Percentiles rank a stretch among this genome's conserved stretches.
These are phyloP conservation scores for Phyllosticta citrichinensis DNA, from an alignment of 2,329 filamentous ascomycete species.

Conservation along the genomic window DNA sequence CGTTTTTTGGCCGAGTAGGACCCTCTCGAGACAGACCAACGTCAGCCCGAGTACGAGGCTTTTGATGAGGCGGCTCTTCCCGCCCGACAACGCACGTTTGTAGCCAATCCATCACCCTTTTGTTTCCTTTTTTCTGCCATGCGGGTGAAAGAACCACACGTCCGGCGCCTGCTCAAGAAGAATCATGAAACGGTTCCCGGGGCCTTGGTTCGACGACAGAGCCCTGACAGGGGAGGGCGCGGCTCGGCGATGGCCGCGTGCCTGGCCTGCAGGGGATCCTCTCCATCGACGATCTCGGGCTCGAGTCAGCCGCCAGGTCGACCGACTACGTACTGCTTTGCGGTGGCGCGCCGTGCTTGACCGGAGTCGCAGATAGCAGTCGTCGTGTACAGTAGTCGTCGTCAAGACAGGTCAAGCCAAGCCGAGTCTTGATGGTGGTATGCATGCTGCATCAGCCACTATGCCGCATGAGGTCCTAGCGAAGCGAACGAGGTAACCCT, in stretches of 20 bases:
- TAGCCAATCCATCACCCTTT: not conserved
- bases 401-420: not conserved
- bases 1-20: not conserved
- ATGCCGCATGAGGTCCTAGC: constrained; percentile 6
- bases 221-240: not conserved
- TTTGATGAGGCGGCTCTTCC: not conserved
- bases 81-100: not conserved
- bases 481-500: constrained; percentile 10
- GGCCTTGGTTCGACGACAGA: constrained; percentile 2
- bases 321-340: constrained; percentile 6
- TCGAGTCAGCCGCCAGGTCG: constrained; percentile 3
- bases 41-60: not conserved
- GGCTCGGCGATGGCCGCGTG: constrained; percentile 11
- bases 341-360: not conserved
- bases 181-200: constrained; percentile 7
- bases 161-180: constrained; percentile 2
- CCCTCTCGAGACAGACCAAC: not conserved
- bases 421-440: not conserved
- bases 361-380: not conserved
- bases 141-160: constrained; percentile 7
- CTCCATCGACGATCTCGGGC: constrained; percentile 9
- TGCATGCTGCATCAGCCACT: constrained; percentile 14
- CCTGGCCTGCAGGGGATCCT: constrained; percentile 10
- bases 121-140: not conserved
- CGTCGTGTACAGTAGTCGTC: not conserved